Evolutionary conservation across 257 asterid species (phyloP).

Genomic region (Scutellaria minor): DNA sequence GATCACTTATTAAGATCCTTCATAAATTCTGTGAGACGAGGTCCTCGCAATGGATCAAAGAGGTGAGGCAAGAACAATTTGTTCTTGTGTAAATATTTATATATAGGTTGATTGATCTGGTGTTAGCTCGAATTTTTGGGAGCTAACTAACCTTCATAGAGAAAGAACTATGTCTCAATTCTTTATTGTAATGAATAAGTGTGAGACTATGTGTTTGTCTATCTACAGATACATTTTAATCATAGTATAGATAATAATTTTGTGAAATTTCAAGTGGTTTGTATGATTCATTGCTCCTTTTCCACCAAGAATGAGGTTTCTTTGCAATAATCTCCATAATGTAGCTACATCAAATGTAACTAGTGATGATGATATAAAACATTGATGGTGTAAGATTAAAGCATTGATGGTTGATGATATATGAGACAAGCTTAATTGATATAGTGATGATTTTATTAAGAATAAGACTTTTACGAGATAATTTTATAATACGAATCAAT

Average conservation of each 20-base stretch:
- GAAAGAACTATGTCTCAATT: slow-evolving; percentile 15
- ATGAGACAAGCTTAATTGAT: not conserved
- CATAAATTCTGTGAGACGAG: slow-evolving; percentile 60
- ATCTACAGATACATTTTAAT: not conserved
- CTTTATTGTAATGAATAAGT: slow-evolving; percentile 35
- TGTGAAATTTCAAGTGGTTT: not conserved
- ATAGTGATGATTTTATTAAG: no score
- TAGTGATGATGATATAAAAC: no score
- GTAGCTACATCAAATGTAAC: no score
- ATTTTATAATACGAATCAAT: no score
- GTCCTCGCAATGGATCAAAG: slow-evolving; percentile 42
- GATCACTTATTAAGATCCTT: slow-evolving; percentile 61
- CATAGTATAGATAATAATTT: not conserved
- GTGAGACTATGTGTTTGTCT: slow-evolving; percentile 17
- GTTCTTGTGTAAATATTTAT: slow-evolving; percentile 39
- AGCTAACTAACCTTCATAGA: slow-evolving; percentile 40
- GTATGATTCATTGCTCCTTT: no score
- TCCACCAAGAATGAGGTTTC: no score
- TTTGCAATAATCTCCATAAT: no score
- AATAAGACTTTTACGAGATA: no score
- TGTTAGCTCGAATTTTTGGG: slow-evolving; percentile 47
- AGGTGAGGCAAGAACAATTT: slow-evolving; percentile 45
- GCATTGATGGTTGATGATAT: not conserved
- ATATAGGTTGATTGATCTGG: slow-evolving; percentile 20
- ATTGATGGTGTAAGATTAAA: not conserved